Conservation (phyloP, 1,284 basidiomycete species). For the Moesziomyces parantarcticus region DNA sequence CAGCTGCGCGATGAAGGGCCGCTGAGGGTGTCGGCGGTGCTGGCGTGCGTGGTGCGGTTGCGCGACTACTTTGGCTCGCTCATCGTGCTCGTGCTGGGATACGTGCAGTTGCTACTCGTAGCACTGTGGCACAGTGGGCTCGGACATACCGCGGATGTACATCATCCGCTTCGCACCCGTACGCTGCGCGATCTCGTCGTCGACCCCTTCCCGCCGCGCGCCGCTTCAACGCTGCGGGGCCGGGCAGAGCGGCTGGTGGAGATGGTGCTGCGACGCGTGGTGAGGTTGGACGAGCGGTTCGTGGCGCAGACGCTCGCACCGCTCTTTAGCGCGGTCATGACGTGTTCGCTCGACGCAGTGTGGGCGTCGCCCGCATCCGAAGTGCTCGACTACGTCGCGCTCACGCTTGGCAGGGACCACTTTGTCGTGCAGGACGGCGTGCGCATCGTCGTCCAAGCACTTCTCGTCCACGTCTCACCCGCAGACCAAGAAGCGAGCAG, state of each 20-base stretch:
- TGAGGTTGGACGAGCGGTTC: constrained; percentile 32
- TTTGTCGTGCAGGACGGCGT: constrained; percentile 64
- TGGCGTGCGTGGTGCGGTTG: constrained; percentile 4
- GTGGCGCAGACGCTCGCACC: constrained; percentile 51
- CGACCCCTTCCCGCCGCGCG: constrained; percentile 25
- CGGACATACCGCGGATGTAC: constrained; percentile 48
- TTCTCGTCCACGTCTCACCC: constrained; percentile 38
- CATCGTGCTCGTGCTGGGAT: constrained; percentile 46
- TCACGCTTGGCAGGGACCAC: constrained; percentile 59
- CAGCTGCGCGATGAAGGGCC: not conserved
- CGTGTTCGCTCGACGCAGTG: constrained; percentile 38
- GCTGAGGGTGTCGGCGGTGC: constrained; percentile 11
- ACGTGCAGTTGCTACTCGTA: constrained; percentile 53
- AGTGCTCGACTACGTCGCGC: constrained; percentile 63
- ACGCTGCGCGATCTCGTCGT: constrained; percentile 34
- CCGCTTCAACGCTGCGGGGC: not conserved
- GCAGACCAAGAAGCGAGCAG: constrained; percentile 2
- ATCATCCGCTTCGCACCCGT: constrained; percentile 34
- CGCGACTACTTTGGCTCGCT: constrained; percentile 26
- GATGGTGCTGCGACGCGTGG: constrained; percentile 10
- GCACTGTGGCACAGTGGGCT: constrained; percentile 48
- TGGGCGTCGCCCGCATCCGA: constrained; percentile 55
- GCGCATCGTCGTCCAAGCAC: constrained; percentile 44
- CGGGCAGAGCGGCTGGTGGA: constrained; percentile 15
- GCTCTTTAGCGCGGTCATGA: constrained; percentile 62